phyloP scores from a whole-genome alignment of 345 rosid species.

The Pugionium cornutum region DNA sequence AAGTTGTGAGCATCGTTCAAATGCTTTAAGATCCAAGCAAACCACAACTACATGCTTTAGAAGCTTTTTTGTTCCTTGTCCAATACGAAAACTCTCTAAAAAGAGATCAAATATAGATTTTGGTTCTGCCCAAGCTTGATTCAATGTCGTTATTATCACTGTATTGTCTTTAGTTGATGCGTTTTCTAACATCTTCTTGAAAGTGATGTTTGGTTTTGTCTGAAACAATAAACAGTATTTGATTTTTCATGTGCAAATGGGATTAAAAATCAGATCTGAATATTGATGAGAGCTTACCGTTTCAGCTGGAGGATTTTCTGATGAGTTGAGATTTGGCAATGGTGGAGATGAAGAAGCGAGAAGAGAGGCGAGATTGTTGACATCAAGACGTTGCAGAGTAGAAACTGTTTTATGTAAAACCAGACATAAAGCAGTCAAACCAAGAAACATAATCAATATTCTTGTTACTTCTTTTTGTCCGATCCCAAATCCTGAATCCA shows the following conservation, averaged over 20 bases:
- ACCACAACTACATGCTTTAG: slow-evolving; percentile 58
- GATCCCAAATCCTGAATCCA: slow-evolving; percentile 19
- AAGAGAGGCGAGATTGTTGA: slow-evolving; percentile 25
- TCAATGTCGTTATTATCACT: slow-evolving; percentile 63
- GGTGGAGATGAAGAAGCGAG: slow-evolving; percentile 27
- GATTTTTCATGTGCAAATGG: not conserved
- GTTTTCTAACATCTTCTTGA: slow-evolving; percentile 27
- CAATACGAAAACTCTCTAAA: slow-evolving; percentile 57
- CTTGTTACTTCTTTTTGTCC: slow-evolving; percentile 34
- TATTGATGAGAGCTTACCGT: slow-evolving; percentile 23
- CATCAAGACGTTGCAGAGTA: slow-evolving; percentile 32
- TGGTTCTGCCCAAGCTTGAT: slow-evolving; percentile 73
- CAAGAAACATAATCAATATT: slow-evolving; percentile 39
- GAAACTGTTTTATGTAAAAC: slow-evolving; percentile 36
- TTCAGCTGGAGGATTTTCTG: slow-evolving; percentile 15
- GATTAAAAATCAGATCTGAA: slow-evolving; percentile 16
- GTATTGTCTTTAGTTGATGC: slow-evolving; percentile 47
- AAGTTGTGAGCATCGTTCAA: slow-evolving; percentile 45
- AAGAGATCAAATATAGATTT: slow-evolving; percentile 62
- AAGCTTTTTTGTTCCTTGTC: slow-evolving; percentile 49
- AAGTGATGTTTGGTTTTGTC: slow-evolving; percentile 25
- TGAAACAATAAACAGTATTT: not conserved
- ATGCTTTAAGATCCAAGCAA: slow-evolving; percentile 58
- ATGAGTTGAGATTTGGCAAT: slow-evolving; percentile 17
- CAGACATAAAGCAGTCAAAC: slow-evolving; percentile 38